Evolutionary conservation across 331 rosid species (phyloP), one percentile per base, ranked within the genome.

Genomic region (Arachis monticola): DNA sequence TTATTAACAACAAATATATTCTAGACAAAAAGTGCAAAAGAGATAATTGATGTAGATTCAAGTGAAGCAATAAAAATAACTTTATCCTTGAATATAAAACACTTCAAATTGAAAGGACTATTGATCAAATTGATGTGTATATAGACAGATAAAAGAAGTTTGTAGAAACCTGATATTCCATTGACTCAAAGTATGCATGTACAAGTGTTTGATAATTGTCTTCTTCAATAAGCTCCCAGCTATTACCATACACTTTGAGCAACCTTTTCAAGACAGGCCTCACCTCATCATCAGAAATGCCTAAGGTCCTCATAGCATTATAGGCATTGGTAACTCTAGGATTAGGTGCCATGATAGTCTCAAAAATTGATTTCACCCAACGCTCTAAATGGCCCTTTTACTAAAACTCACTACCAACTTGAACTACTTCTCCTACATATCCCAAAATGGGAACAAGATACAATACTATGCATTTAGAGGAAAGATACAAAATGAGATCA

Each of bases 201-300:
- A 85, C 3, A 8, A 93, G 88, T 8, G 88, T 72, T 67, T 85
- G 82, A 76, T 87, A 93, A 66, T 93, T 91, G 81, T 88, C 95
- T 30, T 87, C 91, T 83, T 84, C 93, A 73, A 93, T 88, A 27
- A 80, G 86, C 17, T 87, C 83, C 97, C 96, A 93, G 2, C 85
- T 83, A 17, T 47, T 59, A 4, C 76, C 86, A 65, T 72, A 90
- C 61, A 85, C 41, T 9, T 13, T 62, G 31, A 88, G 45, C 50
- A 93, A 85, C 3, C 67, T 10, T 79, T 10, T 72, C 82, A 91
- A 50, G 41, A 88, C 80, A 0, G 95, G 95, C 61, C 76, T 84
- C 77, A 86, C 85, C 77, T 88, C 89, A n/a, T 79, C 80, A 51
- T 55, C 74, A 2, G 86, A 72, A 46, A 91, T 75, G 57, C 93